These are phyloP conservation scores for Didymella keratinophila DNA, from an alignment of 2,329 filamentous ascomycete genomes.

Conservation along the genomic window DNA sequence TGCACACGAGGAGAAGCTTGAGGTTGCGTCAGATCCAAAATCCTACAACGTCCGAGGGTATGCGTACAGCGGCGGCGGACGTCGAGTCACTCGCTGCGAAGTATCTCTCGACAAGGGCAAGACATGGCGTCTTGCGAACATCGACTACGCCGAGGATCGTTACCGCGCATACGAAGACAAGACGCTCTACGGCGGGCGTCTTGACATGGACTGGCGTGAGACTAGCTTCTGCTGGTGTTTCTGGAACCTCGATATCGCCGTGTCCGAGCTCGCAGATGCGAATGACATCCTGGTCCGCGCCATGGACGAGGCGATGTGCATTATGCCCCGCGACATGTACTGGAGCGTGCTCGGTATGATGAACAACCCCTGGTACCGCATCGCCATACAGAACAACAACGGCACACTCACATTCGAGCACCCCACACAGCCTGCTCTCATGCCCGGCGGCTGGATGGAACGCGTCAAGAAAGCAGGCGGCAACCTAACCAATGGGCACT, in stretches of 20 bases:
- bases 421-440: constrained; percentile 80
- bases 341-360: constrained; percentile 97
- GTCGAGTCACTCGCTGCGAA: constrained; percentile 81
- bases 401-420: constrained; percentile 76
- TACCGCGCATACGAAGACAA: constrained; percentile 73
- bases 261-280: constrained; percentile 67
- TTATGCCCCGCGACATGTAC: constrained; percentile 92
- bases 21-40: constrained; percentile 56
- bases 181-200: constrained; percentile 74
- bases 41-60: constrained; percentile 78
- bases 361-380: constrained; percentile 94
- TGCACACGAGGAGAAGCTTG: constrained; percentile 75
- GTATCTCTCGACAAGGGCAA: constrained; percentile 83
- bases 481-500: constrained; percentile 80
- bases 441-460: constrained; percentile 92
- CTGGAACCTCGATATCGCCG: constrained; percentile 76
- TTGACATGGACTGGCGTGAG: constrained; percentile 85
- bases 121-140: constrained; percentile 77
- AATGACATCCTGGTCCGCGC: constrained; percentile 81
- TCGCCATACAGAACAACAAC: constrained; percentile 75
- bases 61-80: constrained; percentile 88
- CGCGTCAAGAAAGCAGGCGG: constrained; percentile 83
- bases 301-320: constrained; percentile 89
- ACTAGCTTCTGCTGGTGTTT: constrained; percentile 91
- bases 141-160: constrained; percentile 84